These are phyloP conservation scores for Cylindrotheca fusiformis DNA, from an alignment of 108 stramenopile genomes.

Conservation along the genomic window DNA sequence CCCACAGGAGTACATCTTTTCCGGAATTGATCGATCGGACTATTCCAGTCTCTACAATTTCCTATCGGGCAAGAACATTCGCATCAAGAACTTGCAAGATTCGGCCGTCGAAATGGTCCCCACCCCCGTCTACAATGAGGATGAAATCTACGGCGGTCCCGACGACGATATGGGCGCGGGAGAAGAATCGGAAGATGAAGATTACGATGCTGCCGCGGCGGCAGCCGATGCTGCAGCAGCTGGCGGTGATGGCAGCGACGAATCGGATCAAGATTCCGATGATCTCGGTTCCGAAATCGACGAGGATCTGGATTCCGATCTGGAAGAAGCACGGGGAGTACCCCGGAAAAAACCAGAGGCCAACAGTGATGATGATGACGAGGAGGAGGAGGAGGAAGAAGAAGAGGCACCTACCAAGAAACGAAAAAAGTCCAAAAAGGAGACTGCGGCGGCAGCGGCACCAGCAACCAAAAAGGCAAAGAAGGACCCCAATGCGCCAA, in stretches of 20 bases:
- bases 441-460: not conserved
- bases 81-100: conserved; percentile 90
- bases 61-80: conserved; percentile 81
- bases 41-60: conserved; percentile 86
- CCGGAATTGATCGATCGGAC: conserved; percentile 88
- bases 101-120: conserved; percentile 15
- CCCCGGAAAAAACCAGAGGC: conserved; percentile 30
- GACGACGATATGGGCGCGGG: conserved; percentile 51
- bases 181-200: conserved; percentile 60
- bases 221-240: conserved; percentile 42
- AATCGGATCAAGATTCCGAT: conserved; percentile 38
- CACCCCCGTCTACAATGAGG: conserved; percentile 63
- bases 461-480: conserved; percentile 44
- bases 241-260: conserved; percentile 7
- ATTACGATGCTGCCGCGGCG: conserved; percentile 54
- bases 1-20: conserved; percentile 81
- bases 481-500: conserved; percentile 54
- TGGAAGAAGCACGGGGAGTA: conserved; percentile 38
- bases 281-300: conserved; percentile 54
- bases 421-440: conserved; percentile 19
- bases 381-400: conserved; percentile 37
- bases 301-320: conserved; percentile 47
- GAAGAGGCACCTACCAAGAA: conserved; percentile 17
- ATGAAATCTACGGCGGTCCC: conserved; percentile 63
- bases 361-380: conserved; percentile 22